Percentiles rank a stretch among this genome's conserved stretches.
Conservation (phyloP, 2,329 filamentous ascomycete species). For the Pezizomycotina sp. region DNA sequence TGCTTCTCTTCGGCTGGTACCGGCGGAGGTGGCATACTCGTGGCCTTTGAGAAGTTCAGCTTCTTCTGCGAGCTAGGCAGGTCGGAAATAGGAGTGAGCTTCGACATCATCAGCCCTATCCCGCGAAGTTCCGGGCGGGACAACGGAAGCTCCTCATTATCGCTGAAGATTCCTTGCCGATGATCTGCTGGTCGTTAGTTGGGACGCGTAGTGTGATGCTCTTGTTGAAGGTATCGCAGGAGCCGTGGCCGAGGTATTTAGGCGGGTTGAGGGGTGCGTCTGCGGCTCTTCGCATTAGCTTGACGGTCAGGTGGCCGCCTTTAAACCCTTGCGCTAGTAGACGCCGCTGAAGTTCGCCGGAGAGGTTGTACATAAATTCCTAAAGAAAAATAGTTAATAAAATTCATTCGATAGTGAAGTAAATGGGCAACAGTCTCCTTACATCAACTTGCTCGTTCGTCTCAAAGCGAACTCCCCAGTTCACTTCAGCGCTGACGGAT, state of each 20-base stretch:
- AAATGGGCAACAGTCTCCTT: too few relatives aligned
- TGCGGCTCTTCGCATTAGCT: slow-evolving; percentile 74
- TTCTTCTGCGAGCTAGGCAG: slow-evolving; percentile 62
- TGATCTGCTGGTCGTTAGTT: slow-evolving; percentile 53
- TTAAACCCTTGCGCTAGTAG: slow-evolving; percentile 70
- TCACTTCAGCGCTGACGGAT: slow-evolving; percentile 92
- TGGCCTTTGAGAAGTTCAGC: slow-evolving; percentile 55
- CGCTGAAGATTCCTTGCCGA: slow-evolving; percentile 70
- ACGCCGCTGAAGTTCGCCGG: slow-evolving; percentile 66
- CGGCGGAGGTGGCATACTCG: slow-evolving; percentile 30
- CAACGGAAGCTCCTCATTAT: slow-evolving; percentile 69
- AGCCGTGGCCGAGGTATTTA: slow-evolving; percentile 88
- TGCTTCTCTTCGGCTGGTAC: slow-evolving; percentile 29
- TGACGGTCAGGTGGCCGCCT: slow-evolving; percentile 77
- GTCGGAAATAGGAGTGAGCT: slow-evolving; percentile 51
- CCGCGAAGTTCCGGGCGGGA: slow-evolving; percentile 80
- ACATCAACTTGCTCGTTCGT: slow-evolving; percentile 81
- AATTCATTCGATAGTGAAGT: too few relatives aligned
- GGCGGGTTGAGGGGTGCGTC: slow-evolving; percentile 81
- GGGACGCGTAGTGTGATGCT: slow-evolving; percentile 67
- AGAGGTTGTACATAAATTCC: slow-evolving; percentile 72
- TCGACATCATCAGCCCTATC: slow-evolving; percentile 83
- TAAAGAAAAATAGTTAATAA: too few relatives aligned
- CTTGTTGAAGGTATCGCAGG: slow-evolving; percentile 89
- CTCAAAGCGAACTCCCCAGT: slow-evolving; percentile 93